Evolutionary conservation across 2,329 filamentous ascomycete species (phyloP).

Genomic region (Bipolaris victoriae): DNA sequence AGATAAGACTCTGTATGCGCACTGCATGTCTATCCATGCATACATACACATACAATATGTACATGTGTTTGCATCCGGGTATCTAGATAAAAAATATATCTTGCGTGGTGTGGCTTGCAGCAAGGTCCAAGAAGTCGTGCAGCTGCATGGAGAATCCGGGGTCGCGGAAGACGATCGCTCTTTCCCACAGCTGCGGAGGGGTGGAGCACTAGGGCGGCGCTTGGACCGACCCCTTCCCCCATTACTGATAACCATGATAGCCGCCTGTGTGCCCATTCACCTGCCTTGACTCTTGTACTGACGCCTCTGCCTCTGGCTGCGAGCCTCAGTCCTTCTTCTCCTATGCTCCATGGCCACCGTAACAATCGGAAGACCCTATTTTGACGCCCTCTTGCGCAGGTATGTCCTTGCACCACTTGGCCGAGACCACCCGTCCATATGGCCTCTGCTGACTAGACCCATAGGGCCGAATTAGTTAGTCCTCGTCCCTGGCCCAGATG

Average conservation of each 20-base stretch:
- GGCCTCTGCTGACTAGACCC: constrained; percentile 30
- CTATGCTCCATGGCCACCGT: constrained; percentile 53
- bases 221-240: constrained; percentile 22
- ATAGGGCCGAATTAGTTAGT: constrained; percentile 59
- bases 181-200: constrained; percentile 26
- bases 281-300: constrained; percentile 2
- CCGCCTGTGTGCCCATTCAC: constrained; percentile 1
- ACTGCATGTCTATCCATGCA: not conserved
- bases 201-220: constrained; percentile 28
- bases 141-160: constrained; percentile 19
- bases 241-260: constrained; percentile 25
- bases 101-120: not conserved
- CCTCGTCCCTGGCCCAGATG: not conserved
- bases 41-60: not conserved
- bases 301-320: constrained; percentile 13
- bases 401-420: constrained; percentile 49
- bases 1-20: not conserved
- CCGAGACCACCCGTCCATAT: not conserved
- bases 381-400: constrained; percentile 67
- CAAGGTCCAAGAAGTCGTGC: not conserved
- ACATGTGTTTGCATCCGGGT: not conserved
- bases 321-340: constrained; percentile 16
- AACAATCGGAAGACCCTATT: constrained; percentile 65
- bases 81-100: not conserved
- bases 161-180: constrained; percentile 15